These are phyloP conservation scores for Hypoxylon sp. DNA, from an alignment of 2,329 filamentous ascomycete genomes.

Conservation along the genomic window DNA sequence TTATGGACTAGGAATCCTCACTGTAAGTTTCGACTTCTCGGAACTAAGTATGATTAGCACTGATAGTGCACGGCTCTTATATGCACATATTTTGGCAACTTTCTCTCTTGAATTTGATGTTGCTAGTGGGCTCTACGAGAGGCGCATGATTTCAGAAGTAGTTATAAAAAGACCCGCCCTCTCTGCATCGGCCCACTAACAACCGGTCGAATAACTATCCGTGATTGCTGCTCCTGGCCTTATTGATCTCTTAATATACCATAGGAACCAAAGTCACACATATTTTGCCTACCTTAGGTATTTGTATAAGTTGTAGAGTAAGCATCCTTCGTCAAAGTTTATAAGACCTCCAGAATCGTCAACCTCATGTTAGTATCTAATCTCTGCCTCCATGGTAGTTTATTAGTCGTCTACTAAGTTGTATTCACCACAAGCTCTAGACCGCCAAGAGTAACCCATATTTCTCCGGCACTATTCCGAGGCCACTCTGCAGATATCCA, in stretches of 20 bases:
- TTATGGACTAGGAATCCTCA: constrained; percentile 7
- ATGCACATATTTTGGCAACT: constrained; percentile 10
- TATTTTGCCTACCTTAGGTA: background rate
- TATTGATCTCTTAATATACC: background rate
- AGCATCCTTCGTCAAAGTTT: background rate
- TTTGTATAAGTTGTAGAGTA: background rate
- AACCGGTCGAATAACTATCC: constrained; percentile 2
- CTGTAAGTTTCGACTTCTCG: constrained; percentile 39
- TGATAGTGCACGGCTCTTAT: constrained; percentile 20
- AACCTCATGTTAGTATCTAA: background rate
- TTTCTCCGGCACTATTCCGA: background rate
- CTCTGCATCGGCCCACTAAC: constrained; percentile 2
- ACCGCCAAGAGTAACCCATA: background rate
- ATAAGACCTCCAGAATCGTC: background rate
- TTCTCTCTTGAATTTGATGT: constrained; percentile 8
- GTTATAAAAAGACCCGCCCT: background rate
- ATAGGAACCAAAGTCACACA: background rate
- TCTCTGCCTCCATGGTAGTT: background rate
- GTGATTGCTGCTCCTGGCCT: background rate
- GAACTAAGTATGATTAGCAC: constrained; percentile 21
- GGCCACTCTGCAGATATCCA: background rate
- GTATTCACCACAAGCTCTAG: background rate
- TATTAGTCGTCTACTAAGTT: constrained; percentile 1
- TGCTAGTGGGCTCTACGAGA: constrained; percentile 12
- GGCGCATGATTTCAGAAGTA: background rate